Conservation (phyloP, 352 stramenopile genomes). For the Globisporangium canariense region DNA sequence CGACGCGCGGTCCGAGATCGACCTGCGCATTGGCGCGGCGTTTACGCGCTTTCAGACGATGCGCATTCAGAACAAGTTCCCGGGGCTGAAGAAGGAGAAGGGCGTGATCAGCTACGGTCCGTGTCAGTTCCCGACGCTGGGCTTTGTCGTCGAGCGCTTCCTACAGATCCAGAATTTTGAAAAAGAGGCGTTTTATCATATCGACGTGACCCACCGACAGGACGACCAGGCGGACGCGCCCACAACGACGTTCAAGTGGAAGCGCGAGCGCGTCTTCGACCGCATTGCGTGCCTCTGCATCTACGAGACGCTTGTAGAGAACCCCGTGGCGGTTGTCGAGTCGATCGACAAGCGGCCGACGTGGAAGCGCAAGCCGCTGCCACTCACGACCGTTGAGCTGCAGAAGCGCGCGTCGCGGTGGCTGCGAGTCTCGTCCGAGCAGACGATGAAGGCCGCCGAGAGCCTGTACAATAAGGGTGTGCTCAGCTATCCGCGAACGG, state of each 20-base stretch:
- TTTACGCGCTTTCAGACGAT: constrained; percentile 97
- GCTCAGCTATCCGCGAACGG: constrained; percentile 98
- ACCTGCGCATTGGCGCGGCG: constrained; percentile 91
- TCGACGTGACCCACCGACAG: constrained; percentile 86
- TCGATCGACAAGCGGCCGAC: constrained; percentile 69
- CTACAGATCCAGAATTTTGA: constrained; percentile 97
- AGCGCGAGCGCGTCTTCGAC: constrained; percentile 95
- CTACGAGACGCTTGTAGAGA: constrained; percentile 82
- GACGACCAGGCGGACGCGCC: constrained; percentile 40
- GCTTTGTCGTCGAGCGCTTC: constrained; percentile 94
- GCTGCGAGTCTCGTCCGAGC: constrained; percentile 95
- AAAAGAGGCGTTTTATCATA: constrained; percentile 94
- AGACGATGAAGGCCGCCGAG: constrained; percentile 95
- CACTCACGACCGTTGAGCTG: constrained; percentile 98
- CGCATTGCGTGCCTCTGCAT: constrained; percentile 90
- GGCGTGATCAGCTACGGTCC: constrained; percentile 97
- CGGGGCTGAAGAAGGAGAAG: constrained; percentile 64
- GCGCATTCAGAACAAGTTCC: constrained; percentile 85
- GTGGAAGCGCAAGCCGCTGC: constrained; percentile 95
- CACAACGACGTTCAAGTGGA: constrained; percentile 95
- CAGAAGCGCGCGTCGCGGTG: constrained; percentile 96
- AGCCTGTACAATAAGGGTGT: constrained; percentile 97
- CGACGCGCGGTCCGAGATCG: constrained; percentile 93
- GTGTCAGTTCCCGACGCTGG: constrained; percentile 99
- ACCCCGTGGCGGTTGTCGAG: constrained; percentile 58